These are phyloP conservation scores for Fusarium napiforme DNA, from an alignment of 2,329 filamentous ascomycete species.

Conservation along the genomic window DNA sequence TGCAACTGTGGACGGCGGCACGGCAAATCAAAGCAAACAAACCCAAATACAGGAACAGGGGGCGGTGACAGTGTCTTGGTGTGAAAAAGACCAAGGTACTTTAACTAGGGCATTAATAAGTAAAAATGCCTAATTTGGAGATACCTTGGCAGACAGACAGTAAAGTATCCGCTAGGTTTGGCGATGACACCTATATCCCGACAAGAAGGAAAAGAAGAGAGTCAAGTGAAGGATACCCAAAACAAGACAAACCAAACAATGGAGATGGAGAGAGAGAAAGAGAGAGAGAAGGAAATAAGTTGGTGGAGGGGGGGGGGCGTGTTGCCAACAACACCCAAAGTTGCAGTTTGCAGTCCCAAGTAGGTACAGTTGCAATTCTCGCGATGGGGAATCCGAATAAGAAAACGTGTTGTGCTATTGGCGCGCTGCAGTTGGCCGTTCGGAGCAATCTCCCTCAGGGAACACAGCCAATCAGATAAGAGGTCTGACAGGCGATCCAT, in stretches of 20 bases:
- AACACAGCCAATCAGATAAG: constrained; percentile 32
- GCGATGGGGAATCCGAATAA: constrained; percentile 38
- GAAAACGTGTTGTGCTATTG: constrained; percentile 46
- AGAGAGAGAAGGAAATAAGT: neutral
- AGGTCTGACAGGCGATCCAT: constrained; percentile 21
- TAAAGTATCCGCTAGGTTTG: neutral
- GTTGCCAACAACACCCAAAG: constrained; percentile 8
- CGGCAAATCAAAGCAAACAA: constrained; percentile 3
- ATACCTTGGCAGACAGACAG: neutral
- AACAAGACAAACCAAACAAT: neutral
- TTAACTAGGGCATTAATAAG: neutral
- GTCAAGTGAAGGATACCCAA: neutral
- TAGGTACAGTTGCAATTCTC: constrained; percentile 8
- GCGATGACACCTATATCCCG: neutral
- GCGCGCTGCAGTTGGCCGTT: constrained; percentile 15
- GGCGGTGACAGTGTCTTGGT: constrained; percentile 22
- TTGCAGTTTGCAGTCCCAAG: neutral
- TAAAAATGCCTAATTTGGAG: constrained; percentile 7
- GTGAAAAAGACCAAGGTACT: neutral
- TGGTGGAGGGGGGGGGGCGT: constrained; percentile 13
- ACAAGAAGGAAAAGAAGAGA: neutral
- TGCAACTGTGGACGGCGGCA: constrained; percentile 7
- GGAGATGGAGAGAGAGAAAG: neutral
- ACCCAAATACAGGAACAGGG: neutral
- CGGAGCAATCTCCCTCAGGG: constrained; percentile 34